Percentiles rank a stretch among this genome's conserved stretches.
These are phyloP conservation scores for Termitomyces sp. DNA, from an alignment of 768 basidiomycete species.

Conservation along the genomic window DNA sequence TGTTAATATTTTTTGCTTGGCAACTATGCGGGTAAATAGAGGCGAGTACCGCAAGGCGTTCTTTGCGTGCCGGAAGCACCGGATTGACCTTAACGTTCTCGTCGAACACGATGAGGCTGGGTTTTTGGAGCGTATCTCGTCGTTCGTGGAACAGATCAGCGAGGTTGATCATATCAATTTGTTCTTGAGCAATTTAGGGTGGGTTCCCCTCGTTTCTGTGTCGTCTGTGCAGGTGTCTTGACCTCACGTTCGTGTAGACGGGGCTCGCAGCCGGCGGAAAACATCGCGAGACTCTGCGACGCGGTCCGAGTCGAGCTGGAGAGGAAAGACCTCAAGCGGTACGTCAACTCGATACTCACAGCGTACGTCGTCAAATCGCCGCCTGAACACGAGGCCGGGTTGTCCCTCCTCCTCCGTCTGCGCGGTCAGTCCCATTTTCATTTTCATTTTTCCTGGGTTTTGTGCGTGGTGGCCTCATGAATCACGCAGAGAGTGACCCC, in stretches of 20 bases:
- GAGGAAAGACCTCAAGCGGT: slow-evolving; percentile 63
- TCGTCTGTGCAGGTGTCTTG: background rate
- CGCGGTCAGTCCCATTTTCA: slow-evolving; percentile 49
- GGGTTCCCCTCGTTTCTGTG: slow-evolving; percentile 14
- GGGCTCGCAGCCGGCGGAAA: slow-evolving; percentile 51
- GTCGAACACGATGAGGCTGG: slow-evolving; percentile 70
- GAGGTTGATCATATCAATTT: slow-evolving; percentile 93
- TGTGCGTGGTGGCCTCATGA: slow-evolving; percentile 9
- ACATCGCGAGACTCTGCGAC: slow-evolving; percentile 71
- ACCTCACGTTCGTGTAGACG: slow-evolving; percentile 36
- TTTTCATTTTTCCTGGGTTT: background rate
- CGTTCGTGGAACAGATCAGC: slow-evolving; percentile 79
- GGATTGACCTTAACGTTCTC: slow-evolving; percentile 87
- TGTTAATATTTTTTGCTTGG: background rate
- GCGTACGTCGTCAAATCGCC: slow-evolving; percentile 91
- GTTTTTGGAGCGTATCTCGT: slow-evolving; percentile 58
- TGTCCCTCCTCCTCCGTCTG: slow-evolving; percentile 68
- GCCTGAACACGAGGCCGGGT: slow-evolving; percentile 83
- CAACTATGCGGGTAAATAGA: slow-evolving; percentile 29
- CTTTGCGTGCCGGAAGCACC: slow-evolving; percentile 85
- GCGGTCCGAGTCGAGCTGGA: slow-evolving; percentile 71
- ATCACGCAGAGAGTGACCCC: slow-evolving; percentile 47
- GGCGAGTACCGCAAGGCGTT: slow-evolving; percentile 84
- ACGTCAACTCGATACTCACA: slow-evolving; percentile 88
- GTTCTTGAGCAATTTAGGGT: slow-evolving; percentile 86